phyloP scores from a whole-genome alignment of 257 asterid genomes.

The Nicotiana attenuata region DNA sequence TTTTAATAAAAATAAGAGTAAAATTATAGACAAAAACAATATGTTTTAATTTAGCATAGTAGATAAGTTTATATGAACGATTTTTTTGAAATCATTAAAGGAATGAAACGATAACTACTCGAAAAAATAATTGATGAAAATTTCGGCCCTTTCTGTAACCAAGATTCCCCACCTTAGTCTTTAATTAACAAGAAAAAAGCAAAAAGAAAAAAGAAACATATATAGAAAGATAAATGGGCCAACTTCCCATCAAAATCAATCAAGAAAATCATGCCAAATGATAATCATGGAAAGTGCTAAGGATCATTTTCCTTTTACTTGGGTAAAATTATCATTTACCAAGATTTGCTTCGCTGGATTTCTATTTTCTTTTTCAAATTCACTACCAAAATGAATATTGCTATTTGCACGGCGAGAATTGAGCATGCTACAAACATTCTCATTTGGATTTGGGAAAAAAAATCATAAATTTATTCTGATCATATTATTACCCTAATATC shows the following conservation, averaged over 20 bases:
- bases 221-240: background rate
- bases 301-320: background rate
- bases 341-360: background rate
- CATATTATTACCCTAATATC: background rate
- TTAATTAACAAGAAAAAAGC: background rate
- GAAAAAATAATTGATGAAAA: background rate
- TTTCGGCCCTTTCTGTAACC: constrained; percentile 4
- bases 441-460: background rate
- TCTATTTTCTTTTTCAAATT: background rate
- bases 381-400: background rate
- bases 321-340: background rate
- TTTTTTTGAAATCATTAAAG: background rate
- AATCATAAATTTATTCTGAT: background rate
- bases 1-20: no score
- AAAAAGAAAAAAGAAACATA: background rate
- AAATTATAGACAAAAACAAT: no score
- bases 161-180: constrained; percentile 5
- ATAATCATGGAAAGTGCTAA: background rate
- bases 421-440: background rate
- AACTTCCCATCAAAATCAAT: constrained; percentile 4
- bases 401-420: background rate
- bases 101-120: background rate
- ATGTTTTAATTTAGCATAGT: background rate
- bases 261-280: constrained; percentile 7
- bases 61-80: background rate